These are phyloP conservation scores for Pisolithus marmoratus DNA, from an alignment of 768 basidiomycete species.

Conservation along the genomic window DNA sequence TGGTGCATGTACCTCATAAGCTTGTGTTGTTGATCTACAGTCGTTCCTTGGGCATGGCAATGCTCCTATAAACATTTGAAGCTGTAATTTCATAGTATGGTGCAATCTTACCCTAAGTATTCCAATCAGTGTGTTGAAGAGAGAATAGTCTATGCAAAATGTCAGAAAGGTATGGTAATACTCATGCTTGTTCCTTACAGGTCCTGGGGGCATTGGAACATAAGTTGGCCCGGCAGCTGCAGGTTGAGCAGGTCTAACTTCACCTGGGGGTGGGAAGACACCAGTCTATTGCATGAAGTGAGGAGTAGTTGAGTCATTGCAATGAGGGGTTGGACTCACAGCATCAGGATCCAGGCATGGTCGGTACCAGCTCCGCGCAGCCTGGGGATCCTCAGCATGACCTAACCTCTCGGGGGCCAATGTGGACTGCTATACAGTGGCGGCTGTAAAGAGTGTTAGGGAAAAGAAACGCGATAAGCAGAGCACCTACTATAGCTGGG, in stretches of 20 bases:
- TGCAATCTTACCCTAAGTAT: conserved; percentile 51
- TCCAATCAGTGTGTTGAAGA: conserved; percentile 66
- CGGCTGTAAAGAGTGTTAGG: conserved; percentile 15
- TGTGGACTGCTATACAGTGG: conserved; percentile 9
- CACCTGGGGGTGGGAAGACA: conserved; percentile 21
- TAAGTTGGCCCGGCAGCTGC: conserved; percentile 26
- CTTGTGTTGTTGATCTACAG: conserved; percentile 74
- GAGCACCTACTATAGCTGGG: conserved; percentile 13
- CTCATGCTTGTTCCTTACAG: conserved; percentile 35
- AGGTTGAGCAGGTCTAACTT: conserved; percentile 15
- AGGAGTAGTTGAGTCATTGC: background rate
- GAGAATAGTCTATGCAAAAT: conserved; percentile 43
- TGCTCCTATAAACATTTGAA: conserved; percentile 51
- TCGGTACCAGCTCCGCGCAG: conserved; percentile 20
- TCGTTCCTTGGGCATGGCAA: conserved; percentile 64
- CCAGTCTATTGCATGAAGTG: conserved; percentile 10
- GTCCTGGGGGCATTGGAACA: conserved; percentile 45
- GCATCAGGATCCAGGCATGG: conserved; percentile 5
- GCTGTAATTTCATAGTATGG: background rate
- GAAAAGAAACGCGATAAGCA: background rate
- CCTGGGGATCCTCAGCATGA: conserved; percentile 10
- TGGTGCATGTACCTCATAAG: conserved; percentile 73
- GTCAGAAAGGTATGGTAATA: background rate
- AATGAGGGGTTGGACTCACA: conserved; percentile 10
- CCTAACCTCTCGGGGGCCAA: conserved; percentile 20